Evolutionary conservation across 257 asterid genomes (phyloP).

Genomic region (Solanum stenotomum): DNA sequence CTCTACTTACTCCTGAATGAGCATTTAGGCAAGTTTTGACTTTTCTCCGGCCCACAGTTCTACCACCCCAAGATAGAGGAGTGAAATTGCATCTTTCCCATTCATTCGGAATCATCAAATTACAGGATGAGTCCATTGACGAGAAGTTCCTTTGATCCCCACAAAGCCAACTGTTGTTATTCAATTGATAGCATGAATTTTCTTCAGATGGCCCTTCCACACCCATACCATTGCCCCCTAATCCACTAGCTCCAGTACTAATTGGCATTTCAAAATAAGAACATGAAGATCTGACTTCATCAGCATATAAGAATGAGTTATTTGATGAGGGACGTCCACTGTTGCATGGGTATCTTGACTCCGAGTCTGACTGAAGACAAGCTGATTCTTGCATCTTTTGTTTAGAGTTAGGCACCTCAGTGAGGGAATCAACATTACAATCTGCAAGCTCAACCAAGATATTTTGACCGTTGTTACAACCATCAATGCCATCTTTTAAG

Average conservation of each 20-base stretch:
- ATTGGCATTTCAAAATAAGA: conserved; percentile 48
- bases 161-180: conserved; percentile 54
- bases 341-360: conserved; percentile 35
- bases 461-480: conserved; percentile 42
- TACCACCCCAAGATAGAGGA: conserved; percentile 89
- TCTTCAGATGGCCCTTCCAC: conserved; percentile 94
- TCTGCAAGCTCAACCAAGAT: conserved; percentile 64
- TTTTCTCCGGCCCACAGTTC: conserved; percentile 80
- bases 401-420: conserved; percentile 22
- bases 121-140: conserved; percentile 51
- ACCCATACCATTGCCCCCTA: conserved; percentile 36
- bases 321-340: conserved; percentile 34
- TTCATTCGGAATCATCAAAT: conserved; percentile 54
- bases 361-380: conserved; percentile 35
- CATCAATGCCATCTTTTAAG: conserved; percentile 41
- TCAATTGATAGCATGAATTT: conserved; percentile 72
- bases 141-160: conserved; percentile 61
- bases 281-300: conserved; percentile 44
- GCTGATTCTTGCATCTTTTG: conserved; percentile 32
- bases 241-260: conserved; percentile 38
- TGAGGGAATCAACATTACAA: conserved; percentile 48
- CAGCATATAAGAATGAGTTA: conserved; percentile 26
- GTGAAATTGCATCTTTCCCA: conserved; percentile 77
- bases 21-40: conserved; percentile 56
- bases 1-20: conserved; percentile 63